Conservation (phyloP, 257 asterid genomes). For the Penstemon barbatus region DNA sequence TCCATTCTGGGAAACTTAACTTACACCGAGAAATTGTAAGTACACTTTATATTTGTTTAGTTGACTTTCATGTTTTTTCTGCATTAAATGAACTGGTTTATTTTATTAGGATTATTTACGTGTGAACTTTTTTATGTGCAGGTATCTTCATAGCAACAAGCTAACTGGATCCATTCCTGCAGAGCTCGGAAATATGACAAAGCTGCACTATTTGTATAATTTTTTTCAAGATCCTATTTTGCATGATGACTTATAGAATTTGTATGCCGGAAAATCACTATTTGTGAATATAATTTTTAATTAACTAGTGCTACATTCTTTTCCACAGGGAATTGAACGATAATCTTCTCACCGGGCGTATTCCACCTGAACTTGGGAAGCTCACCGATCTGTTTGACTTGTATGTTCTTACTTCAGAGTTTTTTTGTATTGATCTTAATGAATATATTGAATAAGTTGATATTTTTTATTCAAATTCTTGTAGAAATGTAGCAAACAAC, state of each 20-base stretch:
- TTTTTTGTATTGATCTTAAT: background rate
- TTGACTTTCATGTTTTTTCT: background rate
- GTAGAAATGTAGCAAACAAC: slow-evolving; percentile 93
- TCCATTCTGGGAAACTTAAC: slow-evolving; percentile 89
- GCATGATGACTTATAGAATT: too few species aligned
- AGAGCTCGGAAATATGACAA: slow-evolving; percentile 96
- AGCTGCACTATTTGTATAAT: slow-evolving; percentile 80
- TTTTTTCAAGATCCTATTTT: background rate
- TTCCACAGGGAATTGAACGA: slow-evolving; percentile 77
- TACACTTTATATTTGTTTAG: background rate
- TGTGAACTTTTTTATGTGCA: slow-evolving; percentile 23
- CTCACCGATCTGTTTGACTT: slow-evolving; percentile 87
- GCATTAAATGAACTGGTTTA: background rate
- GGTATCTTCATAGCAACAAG: slow-evolving; percentile 91
- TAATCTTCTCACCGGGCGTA: slow-evolving; percentile 70
- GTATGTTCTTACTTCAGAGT: slow-evolving; percentile 36
- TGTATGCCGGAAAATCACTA: too few species aligned
- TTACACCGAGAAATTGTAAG: slow-evolving; percentile 92
- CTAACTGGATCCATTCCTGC: slow-evolving; percentile 86
- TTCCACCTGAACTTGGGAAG: slow-evolving; percentile 92
- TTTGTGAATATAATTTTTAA: too few species aligned
- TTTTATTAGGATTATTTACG: background rate
- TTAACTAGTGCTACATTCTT: too few species aligned
- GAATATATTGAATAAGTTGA: background rate
- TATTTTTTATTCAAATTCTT: slow-evolving; percentile 3